phyloP scores from a whole-genome alignment of 305 asterid species.

The Solanum hybrid region DNA sequence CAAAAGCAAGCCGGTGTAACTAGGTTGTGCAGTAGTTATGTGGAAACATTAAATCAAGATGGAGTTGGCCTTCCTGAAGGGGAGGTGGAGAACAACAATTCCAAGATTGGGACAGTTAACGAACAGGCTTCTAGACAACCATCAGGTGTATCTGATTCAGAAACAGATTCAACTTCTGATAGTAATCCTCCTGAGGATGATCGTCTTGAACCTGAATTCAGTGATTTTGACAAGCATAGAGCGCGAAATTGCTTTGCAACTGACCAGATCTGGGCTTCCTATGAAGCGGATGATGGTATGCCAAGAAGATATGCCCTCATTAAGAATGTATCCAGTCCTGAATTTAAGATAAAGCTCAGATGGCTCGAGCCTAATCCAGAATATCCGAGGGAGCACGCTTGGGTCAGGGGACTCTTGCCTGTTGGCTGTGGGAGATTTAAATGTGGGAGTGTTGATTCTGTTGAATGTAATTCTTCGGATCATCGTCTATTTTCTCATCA shows the following conservation, averaged over 20 bases:
- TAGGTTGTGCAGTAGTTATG: background rate
- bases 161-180: background rate
- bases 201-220: background rate
- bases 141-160: conserved; percentile 23
- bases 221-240: background rate
- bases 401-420: background rate
- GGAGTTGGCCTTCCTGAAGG: conserved; percentile 10
- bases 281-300: background rate
- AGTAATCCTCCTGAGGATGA: background rate
- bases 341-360: background rate
- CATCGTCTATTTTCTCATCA: background rate
- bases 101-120: conserved; percentile 4
- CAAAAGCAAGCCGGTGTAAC: background rate
- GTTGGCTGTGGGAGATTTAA: background rate
- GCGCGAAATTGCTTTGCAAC: background rate
- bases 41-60: background rate
- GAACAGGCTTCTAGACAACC: conserved; percentile 8
- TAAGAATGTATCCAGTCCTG: background rate
- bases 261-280: background rate
- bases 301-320: background rate
- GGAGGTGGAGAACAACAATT: conserved; percentile 11
- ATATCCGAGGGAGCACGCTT: background rate
- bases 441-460: background rate
- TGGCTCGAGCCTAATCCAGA: background rate
- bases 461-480: background rate